These are phyloP conservation scores for Thelephora aurantiotincta DNA, from an alignment of 768 basidiomycete species.

Conservation along the genomic window DNA sequence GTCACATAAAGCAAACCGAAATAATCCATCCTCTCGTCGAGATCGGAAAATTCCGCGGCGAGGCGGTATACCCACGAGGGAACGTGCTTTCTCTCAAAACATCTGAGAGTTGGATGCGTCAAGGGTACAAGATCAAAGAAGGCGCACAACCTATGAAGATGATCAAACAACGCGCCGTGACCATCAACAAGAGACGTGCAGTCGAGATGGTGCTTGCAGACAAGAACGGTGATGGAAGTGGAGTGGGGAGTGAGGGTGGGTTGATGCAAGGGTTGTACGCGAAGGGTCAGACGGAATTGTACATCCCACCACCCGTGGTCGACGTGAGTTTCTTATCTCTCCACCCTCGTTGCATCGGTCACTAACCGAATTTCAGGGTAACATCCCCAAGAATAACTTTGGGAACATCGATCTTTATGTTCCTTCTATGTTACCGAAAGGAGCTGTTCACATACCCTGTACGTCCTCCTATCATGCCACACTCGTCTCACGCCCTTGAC, in stretches of 20 bases:
- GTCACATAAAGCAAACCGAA: constrained; percentile 82
- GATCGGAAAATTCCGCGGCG: constrained; percentile 85
- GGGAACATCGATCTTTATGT: constrained; percentile 96
- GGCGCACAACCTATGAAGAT: constrained; percentile 81
- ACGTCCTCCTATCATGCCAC: constrained; percentile 22
- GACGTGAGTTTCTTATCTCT: constrained; percentile 41
- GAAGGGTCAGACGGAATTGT: constrained; percentile 70
- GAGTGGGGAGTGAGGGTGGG: constrained; percentile 26
- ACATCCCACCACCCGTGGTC: constrained; percentile 64
- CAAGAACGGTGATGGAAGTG: constrained; percentile 19
- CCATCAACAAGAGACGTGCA: constrained; percentile 65
- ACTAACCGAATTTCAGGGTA: constrained; percentile 40
- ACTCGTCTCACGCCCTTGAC: not conserved
- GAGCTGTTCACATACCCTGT: constrained; percentile 88
- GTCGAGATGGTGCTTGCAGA: constrained; percentile 41
- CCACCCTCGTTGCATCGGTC: constrained; percentile 3
- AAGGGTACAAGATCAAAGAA: constrained; percentile 57
- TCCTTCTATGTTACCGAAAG: constrained; percentile 84
- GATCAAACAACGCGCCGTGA: constrained; percentile 75
- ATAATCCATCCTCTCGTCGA: constrained; percentile 71
- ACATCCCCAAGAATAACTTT: constrained; percentile 88
- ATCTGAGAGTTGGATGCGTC: constrained; percentile 90
- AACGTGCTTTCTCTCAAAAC: constrained; percentile 80
- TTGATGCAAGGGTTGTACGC: constrained; percentile 84
- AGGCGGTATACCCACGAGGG: constrained; percentile 79